phyloP scores from a whole-genome alignment of 2,329 filamentous ascomycete species.

The Cercospora nicotianae region DNA sequence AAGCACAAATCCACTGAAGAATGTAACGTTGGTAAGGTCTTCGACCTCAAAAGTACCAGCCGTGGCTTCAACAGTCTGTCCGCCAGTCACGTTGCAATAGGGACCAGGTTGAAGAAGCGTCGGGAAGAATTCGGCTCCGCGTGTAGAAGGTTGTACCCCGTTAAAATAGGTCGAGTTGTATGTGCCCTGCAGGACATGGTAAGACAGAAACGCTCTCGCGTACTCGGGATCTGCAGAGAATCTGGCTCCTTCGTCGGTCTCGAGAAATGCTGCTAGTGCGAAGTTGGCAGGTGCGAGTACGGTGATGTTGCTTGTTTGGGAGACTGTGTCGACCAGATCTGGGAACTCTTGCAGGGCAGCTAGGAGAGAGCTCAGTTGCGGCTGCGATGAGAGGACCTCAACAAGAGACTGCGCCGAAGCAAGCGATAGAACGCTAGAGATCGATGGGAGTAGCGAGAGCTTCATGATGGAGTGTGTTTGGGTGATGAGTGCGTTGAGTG shows the following conservation, averaged over 20 bases:
- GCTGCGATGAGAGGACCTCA: conserved; percentile 16
- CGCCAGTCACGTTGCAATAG: conserved; percentile 40
- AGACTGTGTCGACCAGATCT: conserved; percentile 19
- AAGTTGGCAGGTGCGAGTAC: conserved; percentile 63
- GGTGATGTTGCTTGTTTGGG: conserved; percentile 51
- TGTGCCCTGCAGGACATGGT: conserved; percentile 18
- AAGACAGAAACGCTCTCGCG: conserved; percentile 15
- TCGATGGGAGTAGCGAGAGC: neutral
- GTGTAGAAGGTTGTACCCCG: conserved; percentile 25
- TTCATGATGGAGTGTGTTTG: neutral
- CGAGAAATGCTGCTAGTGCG: conserved; percentile 47
- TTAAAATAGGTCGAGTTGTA: conserved; percentile 8
- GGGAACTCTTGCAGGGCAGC: conserved; percentile 23
- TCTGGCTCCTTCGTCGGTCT: conserved; percentile 40
- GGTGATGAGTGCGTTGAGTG: neutral
- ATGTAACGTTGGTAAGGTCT: conserved; percentile 36
- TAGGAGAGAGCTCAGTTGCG: conserved; percentile 22
- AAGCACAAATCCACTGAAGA: conserved; percentile 38
- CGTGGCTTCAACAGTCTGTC: conserved; percentile 38
- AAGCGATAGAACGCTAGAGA: neutral
- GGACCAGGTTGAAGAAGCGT: neutral
- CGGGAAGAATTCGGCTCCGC: conserved; percentile 16
- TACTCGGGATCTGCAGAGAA: conserved; percentile 10
- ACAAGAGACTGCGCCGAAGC: conserved; percentile 20
- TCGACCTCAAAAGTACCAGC: conserved; percentile 31